Evolutionary conservation across 2,329 filamentous ascomycete genomes (phyloP).

Genomic region (Stenocarpella maydis): DNA sequence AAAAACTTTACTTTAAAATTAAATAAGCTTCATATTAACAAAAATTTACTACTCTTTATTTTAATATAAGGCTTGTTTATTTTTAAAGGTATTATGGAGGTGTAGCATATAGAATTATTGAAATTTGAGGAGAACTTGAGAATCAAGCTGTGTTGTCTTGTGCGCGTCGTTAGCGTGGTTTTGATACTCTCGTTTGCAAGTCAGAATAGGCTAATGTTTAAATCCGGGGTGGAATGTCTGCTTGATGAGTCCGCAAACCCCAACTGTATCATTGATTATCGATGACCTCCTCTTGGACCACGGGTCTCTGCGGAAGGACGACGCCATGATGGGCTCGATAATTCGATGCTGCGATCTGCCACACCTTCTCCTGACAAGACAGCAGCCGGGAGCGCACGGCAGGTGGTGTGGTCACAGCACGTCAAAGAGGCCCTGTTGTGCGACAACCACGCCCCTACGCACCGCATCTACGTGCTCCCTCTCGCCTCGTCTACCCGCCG

Average conservation of each 20-base stretch:
- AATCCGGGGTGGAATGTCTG: neutral
- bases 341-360: neutral
- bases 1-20: too few species aligned
- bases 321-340: neutral
- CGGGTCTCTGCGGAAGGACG: neutral
- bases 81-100: too few species aligned
- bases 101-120: too few species aligned
- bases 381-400: neutral
- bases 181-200: too few species aligned
- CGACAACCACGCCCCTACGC: neutral
- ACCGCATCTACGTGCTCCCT: conserved; percentile 11
- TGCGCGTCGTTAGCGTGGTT: too few species aligned
- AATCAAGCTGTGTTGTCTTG: too few species aligned
- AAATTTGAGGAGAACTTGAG: too few species aligned
- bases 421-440: neutral
- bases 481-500: neutral
- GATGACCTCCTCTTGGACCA: neutral
- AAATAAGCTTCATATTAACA: too few species aligned
- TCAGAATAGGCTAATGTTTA: too few species aligned
- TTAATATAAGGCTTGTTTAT: too few species aligned
- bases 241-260: neutral
- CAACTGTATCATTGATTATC: neutral
- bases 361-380: neutral
- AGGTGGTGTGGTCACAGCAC: conserved; percentile 2
- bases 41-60: too few species aligned